Base-by-base conservation (phyloP, 305 asterid species). In the Euphrasia arctica region DNA sequence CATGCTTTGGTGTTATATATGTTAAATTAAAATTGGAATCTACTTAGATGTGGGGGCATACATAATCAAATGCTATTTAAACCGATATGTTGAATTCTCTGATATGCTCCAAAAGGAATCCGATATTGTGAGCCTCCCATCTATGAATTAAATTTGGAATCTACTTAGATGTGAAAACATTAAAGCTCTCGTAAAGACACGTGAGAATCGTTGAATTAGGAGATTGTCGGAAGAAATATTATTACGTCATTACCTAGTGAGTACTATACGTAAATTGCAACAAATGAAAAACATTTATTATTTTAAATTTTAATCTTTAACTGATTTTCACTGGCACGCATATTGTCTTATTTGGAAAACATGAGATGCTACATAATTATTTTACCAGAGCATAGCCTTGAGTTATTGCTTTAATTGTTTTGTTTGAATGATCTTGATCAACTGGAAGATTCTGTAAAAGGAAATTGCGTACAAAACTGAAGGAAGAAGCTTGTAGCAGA, bases 341-440 rank as follows among this genome's bases (percentile, higher is more conserved):
- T 54, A 27, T 62, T 51, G 58, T 5, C 59, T 62, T 15, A 49
- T 62, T 18, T 62, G 57, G 54, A 11, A 29, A 62, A 9, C 34
- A 11, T 48, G 58, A 52, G 50, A 52, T 0, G 54, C 69, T n/a
- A 55, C 3, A 31, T 31, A 31, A 2, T 5, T 36, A 9, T 25
- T 22, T 54, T 15, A 31, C 11, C 18, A 50, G 31, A 36, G 6
- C 10, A 55, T n/a, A 34, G 54, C 63, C 54, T 42, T 43, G 41
- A 54, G 58, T 15, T 8, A 54, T 54, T 54, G 59, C 13, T 22
- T 6, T 54, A 18, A 18, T 11, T 3, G 12, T 28, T 54, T 58
- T 56, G 22, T 11, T 42, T 28, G 27, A 54, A 54, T 25, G 27
- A 54, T 54, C 55, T 54, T 8, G 62, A 42, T 54, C 70, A 54